Base-by-base conservation (phyloP, 2,329 filamentous ascomycete species). In the Chaetomiaceae sp. region DNA sequence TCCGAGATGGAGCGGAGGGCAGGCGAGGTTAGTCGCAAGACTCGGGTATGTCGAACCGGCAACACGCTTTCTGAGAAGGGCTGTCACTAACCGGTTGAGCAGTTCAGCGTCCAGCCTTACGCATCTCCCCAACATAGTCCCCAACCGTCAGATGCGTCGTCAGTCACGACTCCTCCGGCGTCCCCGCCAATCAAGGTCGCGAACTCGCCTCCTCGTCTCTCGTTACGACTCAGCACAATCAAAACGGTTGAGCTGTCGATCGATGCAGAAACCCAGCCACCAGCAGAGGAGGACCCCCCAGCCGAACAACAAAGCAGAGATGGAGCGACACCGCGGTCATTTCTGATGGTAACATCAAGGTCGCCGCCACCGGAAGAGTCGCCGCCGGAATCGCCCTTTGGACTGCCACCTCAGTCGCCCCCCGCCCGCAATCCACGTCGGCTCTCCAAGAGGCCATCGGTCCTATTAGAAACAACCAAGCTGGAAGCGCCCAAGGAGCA, bases 1-100 rank as follows among this genome's bases (percentile, higher is more conserved):
- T 81, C 84, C 14, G 89, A 96, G 67, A 95, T 96, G 78, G 86
- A 95, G 66, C 85, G 84, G 66, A 85, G 89, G 64, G 90, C 90
- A 40, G 90, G 87, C 16, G 83, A 89, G 65, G 87, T 92, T 37
- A 95, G 89, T 72, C 82, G 89, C 48, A 84, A 84, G 65, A 87
- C 83, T 66, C 82, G 82, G 75, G 87, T 89, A 78, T 72, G 83
- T 48, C 27, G 8, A 21, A 16, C 10, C n/a, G 20, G 8, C 51
- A 36, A 11, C 23, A 11, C n/a, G 7, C 21, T 18, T 16, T 6
- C 20, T 21, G 29, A 2, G 23, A 10, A 16, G 27, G 29, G 43
- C 33, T 32, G 10, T 46, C 36, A 32, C 53, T 54, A n/a, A 56
- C 52, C 34, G 36, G 42, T 11, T 27, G 61, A 46, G 29, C 32